Percentiles rank a stretch among this genome's conserved stretches.
phyloP scores from a whole-genome alignment of 2,329 filamentous ascomycete species.

The Sclerotinia subarctica region DNA sequence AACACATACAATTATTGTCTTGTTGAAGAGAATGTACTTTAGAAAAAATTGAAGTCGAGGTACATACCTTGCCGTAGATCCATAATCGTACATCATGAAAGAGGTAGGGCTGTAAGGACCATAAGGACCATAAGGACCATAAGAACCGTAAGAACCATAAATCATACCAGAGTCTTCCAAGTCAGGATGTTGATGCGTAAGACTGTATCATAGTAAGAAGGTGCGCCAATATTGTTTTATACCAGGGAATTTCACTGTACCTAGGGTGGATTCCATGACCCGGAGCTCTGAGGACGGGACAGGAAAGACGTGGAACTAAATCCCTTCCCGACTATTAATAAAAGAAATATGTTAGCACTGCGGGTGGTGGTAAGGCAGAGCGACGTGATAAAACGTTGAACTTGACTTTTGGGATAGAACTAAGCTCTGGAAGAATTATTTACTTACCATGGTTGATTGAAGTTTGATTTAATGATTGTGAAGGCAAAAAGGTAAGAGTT shows the following conservation, averaged over 20 bases:
- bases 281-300: neutral
- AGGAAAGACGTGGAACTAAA: no score
- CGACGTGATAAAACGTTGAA: neutral
- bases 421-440: neutral
- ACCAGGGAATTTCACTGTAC: neutral
- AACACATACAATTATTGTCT: slow-evolving; percentile 3
- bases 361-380: neutral
- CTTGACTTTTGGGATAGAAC: neutral
- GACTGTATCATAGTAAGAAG: neutral
- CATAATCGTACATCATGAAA: neutral
- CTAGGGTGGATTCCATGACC: neutral
- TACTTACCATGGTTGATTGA: neutral
- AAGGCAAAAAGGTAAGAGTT: neutral
- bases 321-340: neutral
- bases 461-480: neutral
- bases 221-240: neutral
- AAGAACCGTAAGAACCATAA: no score
- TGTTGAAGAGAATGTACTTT: neutral
- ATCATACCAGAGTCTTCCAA: no score
- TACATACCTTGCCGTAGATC: neutral
- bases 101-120: no score
- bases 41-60: neutral
- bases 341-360: neutral
- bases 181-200: no score
- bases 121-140: no score